A percentile compares a stretch with the other conserved stretches of the same genome.
Conservation (phyloP, 2,329 filamentous ascomycete species). For the Calonectria pseudoturangicola region DNA sequence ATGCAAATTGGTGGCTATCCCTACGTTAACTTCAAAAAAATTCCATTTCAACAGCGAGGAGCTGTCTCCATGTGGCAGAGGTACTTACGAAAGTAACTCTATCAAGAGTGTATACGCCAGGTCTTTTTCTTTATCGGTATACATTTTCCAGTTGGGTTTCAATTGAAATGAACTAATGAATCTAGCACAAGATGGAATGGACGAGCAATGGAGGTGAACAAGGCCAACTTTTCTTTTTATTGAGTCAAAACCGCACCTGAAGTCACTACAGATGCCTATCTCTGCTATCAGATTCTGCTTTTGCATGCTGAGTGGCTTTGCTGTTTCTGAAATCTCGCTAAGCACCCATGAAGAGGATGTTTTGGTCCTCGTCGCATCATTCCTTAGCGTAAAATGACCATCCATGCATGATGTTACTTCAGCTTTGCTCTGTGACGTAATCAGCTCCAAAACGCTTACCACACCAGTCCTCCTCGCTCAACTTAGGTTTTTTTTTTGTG, state of each 20-base stretch:
- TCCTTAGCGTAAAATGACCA: constrained; percentile 8
- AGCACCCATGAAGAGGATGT: background rate
- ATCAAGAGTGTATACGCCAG: background rate
- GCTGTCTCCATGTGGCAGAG: background rate
- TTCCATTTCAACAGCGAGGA: background rate
- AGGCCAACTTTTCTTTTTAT: background rate
- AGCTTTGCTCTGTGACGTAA: background rate
- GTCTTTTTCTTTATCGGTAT: constrained; percentile 10
- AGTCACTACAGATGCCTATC: background rate
- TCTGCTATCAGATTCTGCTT: background rate
- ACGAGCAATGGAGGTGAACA: background rate
- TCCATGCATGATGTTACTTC: constrained; percentile 3
- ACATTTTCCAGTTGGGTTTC: background rate
- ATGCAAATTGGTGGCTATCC: constrained; percentile 4
- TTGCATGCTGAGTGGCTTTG: background rate
- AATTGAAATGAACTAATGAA: background rate
- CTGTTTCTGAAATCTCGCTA: background rate
- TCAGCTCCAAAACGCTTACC: background rate
- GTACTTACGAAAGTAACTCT: background rate
- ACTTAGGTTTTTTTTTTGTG: background rate
- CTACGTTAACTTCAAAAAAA: constrained; percentile 2
- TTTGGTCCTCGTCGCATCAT: background rate
- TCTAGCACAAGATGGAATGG: background rate
- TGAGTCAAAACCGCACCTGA: background rate
- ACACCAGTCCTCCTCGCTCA: background rate